phyloP scores from a whole-genome alignment of 2,329 filamentous ascomycete species.

The Penicillium digitatum region DNA sequence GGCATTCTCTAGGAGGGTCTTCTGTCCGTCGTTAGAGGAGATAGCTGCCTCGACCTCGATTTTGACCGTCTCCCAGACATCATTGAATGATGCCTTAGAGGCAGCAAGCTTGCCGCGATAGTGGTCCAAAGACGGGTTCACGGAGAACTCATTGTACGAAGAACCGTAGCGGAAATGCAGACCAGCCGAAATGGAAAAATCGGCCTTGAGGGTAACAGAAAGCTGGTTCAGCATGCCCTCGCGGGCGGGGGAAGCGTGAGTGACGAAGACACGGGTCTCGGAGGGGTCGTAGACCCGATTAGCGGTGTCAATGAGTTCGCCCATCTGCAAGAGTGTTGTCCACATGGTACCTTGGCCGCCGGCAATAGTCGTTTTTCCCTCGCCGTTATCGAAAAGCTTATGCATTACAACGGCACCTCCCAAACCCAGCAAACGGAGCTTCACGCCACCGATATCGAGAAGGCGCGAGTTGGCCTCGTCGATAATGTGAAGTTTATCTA shows the following conservation, averaged over 20 bases:
- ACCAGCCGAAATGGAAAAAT: constrained; percentile 96
- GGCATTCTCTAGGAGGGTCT: constrained; percentile 85
- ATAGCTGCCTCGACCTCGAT: constrained; percentile 93
- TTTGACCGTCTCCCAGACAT: constrained; percentile 99
- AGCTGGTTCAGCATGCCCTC: constrained; percentile 97
- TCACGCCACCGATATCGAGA: constrained; percentile 90
- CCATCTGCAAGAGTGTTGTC: constrained; percentile 97
- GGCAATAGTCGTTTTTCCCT: constrained; percentile 95
- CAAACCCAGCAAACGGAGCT: constrained; percentile 86
- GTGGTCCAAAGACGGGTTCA: constrained; percentile 95
- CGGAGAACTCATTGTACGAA: constrained; percentile 99
- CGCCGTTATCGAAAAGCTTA: constrained; percentile 98
- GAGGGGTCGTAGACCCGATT: constrained; percentile 98
- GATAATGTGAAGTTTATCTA: constrained; percentile 95
- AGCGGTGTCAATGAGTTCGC: constrained; percentile 93
- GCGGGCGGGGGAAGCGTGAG: constrained; percentile 91
- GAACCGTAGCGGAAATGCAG: constrained; percentile 98
- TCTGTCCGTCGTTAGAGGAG: constrained; percentile 86
- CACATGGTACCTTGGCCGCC: constrained; percentile 99
- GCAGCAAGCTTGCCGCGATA: constrained; percentile 97
- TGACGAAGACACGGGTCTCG: constrained; percentile 94
- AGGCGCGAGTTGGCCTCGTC: constrained; percentile 96
- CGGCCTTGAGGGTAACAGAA: constrained; percentile 92
- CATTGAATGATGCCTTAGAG: constrained; percentile 97
- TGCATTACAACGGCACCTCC: constrained; percentile 99